Evolutionary conservation across 176 grass and related monocot genomes (phyloP).

Genomic region (Ensete ventricosum): DNA sequence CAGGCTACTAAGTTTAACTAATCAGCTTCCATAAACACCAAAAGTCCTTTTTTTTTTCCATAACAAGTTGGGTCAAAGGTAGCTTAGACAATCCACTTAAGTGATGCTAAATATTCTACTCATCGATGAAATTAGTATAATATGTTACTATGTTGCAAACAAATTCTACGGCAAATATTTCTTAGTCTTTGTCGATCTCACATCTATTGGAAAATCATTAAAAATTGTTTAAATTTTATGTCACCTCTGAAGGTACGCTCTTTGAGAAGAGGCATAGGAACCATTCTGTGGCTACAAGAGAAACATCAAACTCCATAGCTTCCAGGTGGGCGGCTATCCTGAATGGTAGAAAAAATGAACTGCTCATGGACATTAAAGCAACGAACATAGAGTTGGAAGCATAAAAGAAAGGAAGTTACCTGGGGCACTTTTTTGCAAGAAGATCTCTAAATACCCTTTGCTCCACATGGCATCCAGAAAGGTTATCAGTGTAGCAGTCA

Average conservation of each 20-base stretch:
- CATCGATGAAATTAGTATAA: too few species aligned
- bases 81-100: neutral
- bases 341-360: slow-evolving; percentile 16
- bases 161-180: neutral
- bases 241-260: slow-evolving; percentile 82
- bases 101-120: too few species aligned
- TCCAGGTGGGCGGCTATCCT: slow-evolving; percentile 83
- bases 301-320: slow-evolving; percentile 87
- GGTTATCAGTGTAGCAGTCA: slow-evolving; percentile 91
- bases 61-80: neutral
- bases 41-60: neutral
- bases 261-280: slow-evolving; percentile 95
- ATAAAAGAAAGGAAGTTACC: slow-evolving; percentile 22
- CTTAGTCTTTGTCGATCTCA: neutral
- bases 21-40: too few species aligned
- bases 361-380: neutral
- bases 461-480: slow-evolving; percentile 97
- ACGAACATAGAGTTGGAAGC: neutral
- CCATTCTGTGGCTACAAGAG: slow-evolving; percentile 97
- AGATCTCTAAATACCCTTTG: slow-evolving; percentile 96
- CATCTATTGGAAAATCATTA: neutral
- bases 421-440: slow-evolving; percentile 89
- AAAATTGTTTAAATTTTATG: neutral
- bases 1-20: neutral
- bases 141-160: too few species aligned